Evolutionary conservation across 257 asterid genomes (phyloP).

Genomic region (Eustoma russellianum): DNA sequence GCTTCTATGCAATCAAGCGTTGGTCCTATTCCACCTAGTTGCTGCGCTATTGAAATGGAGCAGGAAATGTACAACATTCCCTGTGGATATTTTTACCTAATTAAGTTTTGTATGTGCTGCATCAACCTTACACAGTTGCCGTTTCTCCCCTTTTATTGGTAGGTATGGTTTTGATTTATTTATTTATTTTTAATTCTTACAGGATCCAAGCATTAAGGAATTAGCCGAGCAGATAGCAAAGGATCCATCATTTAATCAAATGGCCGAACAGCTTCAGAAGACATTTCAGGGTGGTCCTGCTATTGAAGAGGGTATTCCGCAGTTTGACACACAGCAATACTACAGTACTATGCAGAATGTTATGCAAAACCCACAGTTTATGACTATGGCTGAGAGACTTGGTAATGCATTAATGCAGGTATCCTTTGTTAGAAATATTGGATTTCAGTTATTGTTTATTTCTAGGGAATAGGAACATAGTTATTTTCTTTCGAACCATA

Average conservation of each 20-base stretch:
- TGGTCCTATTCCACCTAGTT: too few species aligned
- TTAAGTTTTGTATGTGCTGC: background rate
- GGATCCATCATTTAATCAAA: constrained; percentile 85
- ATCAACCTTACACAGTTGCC: background rate
- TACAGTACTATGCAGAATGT: constrained; percentile 91
- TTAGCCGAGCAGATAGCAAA: constrained; percentile 90
- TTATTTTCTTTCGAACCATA: background rate
- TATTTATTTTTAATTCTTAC: background rate
- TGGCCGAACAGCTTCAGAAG: constrained; percentile 98
- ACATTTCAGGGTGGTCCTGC: constrained; percentile 70
- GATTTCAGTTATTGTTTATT: constrained; percentile 2
- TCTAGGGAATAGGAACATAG: background rate
- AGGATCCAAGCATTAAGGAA: constrained; percentile 98
- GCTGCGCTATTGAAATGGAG: too few species aligned
- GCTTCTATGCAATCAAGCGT: too few species aligned
- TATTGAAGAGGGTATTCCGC: constrained; percentile 61
- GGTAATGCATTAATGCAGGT: constrained; percentile 94
- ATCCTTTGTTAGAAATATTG: constrained; percentile 10
- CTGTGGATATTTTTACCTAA: too few species aligned
- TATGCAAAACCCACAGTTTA: constrained; percentile 96
- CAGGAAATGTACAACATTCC: too few species aligned
- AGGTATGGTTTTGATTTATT: too few species aligned
- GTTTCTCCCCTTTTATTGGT: too few species aligned
- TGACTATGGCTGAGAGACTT: constrained; percentile 95
- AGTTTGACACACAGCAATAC: constrained; percentile 80